Evolutionary conservation across 75 land plant genomes (phyloP), one percentile per base, ranked within the genome.

Genomic region (Selaginella moellendorffii): DNA sequence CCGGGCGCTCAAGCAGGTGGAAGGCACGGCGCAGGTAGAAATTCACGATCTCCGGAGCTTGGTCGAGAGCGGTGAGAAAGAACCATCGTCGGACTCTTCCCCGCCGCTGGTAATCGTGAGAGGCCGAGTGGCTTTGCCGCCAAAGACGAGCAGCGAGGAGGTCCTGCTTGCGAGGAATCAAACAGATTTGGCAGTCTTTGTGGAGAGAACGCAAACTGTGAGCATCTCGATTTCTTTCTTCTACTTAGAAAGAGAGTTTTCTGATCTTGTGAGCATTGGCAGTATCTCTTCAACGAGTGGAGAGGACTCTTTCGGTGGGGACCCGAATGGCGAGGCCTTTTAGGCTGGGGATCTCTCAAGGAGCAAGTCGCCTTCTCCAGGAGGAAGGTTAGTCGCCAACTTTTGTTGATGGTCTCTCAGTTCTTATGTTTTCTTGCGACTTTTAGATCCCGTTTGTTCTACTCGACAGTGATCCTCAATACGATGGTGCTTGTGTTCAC

Each of bases 401-500:
- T 56, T 24, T 56, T n/a, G n/a, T 56, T 9, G 24, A 21, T 56
- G 59, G 9, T 56, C n/a, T n/a, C n/a, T 19, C n/a, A 25, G 59
- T 2, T 56, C 9, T 21, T 8, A 8, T 56, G 59, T 8, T 56
- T 24, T 56, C n/a, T n/a, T 23, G 29, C n/a, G n/a, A n/a, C n/a
- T n/a, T 61, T 21, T 76, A 90, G 97, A 81, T 84, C 77, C 97
- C 97, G 25, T 90, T 90, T 82, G 78, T 82, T 73, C 77, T 90
- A 46, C 56, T 65, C 26, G 93, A 82, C 51, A 75, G 54, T 59
- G 76, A 65, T 9, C 56, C 18, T 19, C 65, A 63, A 65, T 68
- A 71, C 12, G 26, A 53, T n/a, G 31, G 71, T 60, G 71, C 64
- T 65, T 80, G 59, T 75, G 77, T 84, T 28, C 67, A 72, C 65